A percentile compares a stretch with the other conserved stretches of the same genome.
These are phyloP conservation scores for Cynanchum wilfordii DNA, from an alignment of 257 asterid species.

Conservation along the genomic window DNA sequence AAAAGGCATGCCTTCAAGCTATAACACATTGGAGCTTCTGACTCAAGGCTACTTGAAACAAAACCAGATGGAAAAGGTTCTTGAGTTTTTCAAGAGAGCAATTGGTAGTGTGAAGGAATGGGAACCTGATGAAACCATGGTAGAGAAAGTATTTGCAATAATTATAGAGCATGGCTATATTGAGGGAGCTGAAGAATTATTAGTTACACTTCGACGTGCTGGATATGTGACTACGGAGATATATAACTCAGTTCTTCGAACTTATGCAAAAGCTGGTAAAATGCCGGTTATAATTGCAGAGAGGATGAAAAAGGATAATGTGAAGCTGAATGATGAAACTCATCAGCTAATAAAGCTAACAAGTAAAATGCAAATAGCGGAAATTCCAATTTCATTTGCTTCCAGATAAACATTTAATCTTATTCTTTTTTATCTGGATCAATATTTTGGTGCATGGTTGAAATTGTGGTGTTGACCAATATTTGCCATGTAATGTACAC, in stretches of 20 bases:
- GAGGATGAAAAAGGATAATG: constrained; percentile 82
- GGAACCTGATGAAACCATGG: constrained; percentile 62
- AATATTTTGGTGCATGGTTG: neutral
- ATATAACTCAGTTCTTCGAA: constrained; percentile 64
- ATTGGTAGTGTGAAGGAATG: constrained; percentile 60
- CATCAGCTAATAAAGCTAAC: constrained; percentile 45
- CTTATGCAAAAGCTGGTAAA: constrained; percentile 72
- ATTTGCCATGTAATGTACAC: neutral
- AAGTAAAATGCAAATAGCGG: constrained; percentile 63
- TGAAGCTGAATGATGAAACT: constrained; percentile 58
- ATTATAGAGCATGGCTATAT: constrained; percentile 66
- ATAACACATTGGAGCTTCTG: constrained; percentile 88
- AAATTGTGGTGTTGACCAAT: neutral
- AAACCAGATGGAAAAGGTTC: constrained; percentile 37
- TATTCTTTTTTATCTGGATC: constrained; percentile 3
- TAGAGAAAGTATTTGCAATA: constrained; percentile 38
- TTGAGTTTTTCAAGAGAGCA: constrained; percentile 60
- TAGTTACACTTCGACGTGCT: constrained; percentile 48
- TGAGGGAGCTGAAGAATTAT: constrained; percentile 61
- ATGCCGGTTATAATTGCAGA: constrained; percentile 71
- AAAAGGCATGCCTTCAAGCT: constrained; percentile 51
- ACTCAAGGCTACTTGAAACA: constrained; percentile 74
- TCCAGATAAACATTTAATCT: neutral
- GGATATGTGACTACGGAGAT: constrained; percentile 51
- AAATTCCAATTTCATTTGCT: constrained; percentile 38